Evolutionary conservation across 148 eudicot species (phyloP).

Genomic region (Cornus controversa): DNA sequence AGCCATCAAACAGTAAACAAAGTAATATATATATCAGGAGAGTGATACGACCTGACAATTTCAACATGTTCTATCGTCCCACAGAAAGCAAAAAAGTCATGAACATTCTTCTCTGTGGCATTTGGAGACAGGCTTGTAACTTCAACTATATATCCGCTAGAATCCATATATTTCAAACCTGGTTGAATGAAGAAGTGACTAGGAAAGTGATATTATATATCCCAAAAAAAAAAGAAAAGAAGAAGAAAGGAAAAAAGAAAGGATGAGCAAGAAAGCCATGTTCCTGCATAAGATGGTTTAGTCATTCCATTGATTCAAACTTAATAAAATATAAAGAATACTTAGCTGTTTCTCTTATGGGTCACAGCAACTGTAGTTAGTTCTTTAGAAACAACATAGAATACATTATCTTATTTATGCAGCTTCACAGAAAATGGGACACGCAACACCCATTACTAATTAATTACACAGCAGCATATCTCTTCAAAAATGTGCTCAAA

Average conservation of each 20-base stretch:
- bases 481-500: neutral
- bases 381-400: neutral
- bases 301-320: neutral
- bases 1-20: neutral
- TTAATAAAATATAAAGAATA: neutral
- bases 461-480: neutral
- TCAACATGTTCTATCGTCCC: slow-evolving; percentile 43
- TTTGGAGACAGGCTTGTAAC: slow-evolving; percentile 35
- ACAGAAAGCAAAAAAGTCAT: slow-evolving; percentile 39
- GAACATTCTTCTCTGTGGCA: slow-evolving; percentile 41
- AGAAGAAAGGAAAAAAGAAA: neutral
- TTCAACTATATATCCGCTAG: slow-evolving; percentile 31
- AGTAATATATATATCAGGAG: neutral
- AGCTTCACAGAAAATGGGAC: neutral
- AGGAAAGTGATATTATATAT: neutral
- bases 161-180: slow-evolving; percentile 23
- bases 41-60: slow-evolving; percentile 30
- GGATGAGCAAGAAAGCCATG: neutral
- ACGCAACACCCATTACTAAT: neutral
- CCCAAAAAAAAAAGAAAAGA: too few species aligned
- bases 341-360: neutral
- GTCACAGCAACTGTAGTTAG: neutral
- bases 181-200: slow-evolving; percentile 2
- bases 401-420: neutral
- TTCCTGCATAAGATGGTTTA: neutral